Evolutionary conservation across 148 eudicot species (phyloP).

Genomic region (Vaccinium myrtillus): DNA sequence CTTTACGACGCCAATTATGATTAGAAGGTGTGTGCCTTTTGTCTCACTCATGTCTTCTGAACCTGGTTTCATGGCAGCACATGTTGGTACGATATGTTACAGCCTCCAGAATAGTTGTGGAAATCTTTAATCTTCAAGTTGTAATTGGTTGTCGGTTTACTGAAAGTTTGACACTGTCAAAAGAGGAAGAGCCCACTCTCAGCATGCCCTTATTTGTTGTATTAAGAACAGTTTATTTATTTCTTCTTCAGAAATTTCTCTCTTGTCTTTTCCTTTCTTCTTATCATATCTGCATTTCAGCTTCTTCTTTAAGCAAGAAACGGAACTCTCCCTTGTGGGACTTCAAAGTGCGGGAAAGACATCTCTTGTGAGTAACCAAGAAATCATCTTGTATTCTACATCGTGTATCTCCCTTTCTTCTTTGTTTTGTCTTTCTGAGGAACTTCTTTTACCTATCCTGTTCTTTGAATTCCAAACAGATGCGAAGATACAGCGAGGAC

Average conservation of each 20-base stretch:
- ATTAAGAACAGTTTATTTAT: not conserved
- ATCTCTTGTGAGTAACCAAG: slow-evolving; percentile 60
- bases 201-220: not conserved
- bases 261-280: slow-evolving; percentile 9
- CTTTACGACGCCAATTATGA: no score
- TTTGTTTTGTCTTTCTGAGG: not conserved
- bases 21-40: no score
- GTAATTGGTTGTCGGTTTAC: not conserved
- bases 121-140: no score
- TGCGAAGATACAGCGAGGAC: slow-evolving; percentile 86
- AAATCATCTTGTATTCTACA: not conserved
- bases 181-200: not conserved
- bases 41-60: no score
- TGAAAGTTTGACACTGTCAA: not conserved
- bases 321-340: slow-evolving; percentile 89
- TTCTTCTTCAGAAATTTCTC: not conserved
- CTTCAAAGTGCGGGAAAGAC: slow-evolving; percentile 96
- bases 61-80: no score
- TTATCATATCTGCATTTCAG: slow-evolving; percentile 40
- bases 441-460: slow-evolving; percentile 6
- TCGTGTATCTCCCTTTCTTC: not conserved
- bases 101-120: no score
- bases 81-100: no score
- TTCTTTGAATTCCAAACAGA: slow-evolving; percentile 41
- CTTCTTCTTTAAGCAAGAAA: slow-evolving; percentile 85